Percentiles rank a stretch among this genome's conserved stretches.
These are phyloP conservation scores for Helminthosporium solani DNA, from an alignment of 2,329 filamentous ascomycete genomes.

Conservation along the genomic window DNA sequence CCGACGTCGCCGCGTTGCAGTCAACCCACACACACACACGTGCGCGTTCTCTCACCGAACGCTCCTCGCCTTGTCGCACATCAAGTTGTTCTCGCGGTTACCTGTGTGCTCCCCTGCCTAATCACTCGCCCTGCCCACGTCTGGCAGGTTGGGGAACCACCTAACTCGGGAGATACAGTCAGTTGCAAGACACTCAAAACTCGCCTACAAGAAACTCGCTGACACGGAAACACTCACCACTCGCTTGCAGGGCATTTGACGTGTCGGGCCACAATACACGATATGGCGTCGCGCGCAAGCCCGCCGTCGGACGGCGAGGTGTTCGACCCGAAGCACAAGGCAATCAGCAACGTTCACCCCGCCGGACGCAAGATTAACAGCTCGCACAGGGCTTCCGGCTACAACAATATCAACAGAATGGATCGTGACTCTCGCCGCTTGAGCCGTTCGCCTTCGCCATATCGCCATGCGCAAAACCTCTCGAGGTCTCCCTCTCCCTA, in stretches of 20 bases:
- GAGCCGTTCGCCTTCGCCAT: conserved; percentile 33
- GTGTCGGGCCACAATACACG: conserved; percentile 15
- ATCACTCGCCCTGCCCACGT: conserved; percentile 16
- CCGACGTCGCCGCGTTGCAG: neutral
- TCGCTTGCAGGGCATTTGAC: conserved; percentile 13
- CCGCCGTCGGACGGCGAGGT: conserved; percentile 36
- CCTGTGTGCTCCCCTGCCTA: conserved; percentile 29
- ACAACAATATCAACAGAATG: conserved; percentile 7
- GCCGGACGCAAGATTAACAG: conserved; percentile 37
- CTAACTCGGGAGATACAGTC: conserved; percentile 36
- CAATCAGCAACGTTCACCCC: conserved; percentile 35
- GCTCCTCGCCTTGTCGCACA: neutral
- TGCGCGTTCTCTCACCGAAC: neutral
- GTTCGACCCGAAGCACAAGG: conserved; percentile 31
- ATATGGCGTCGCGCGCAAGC: conserved; percentile 28
- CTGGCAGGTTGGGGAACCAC: conserved; percentile 24
- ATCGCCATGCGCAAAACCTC: conserved; percentile 4
- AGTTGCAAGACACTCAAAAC: conserved; percentile 38
- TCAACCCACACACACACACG: neutral
- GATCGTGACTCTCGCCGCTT: conserved; percentile 20
- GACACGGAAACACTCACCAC: conserved; percentile 24
- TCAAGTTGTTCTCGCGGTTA: conserved; percentile 2
- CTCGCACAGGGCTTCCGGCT: conserved; percentile 33
- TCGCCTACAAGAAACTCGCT: conserved; percentile 32
- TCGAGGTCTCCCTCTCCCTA: conserved; percentile 3